Conservation (phyloP, 1,284 basidiomycete species). For the Trametes pubescens region DNA sequence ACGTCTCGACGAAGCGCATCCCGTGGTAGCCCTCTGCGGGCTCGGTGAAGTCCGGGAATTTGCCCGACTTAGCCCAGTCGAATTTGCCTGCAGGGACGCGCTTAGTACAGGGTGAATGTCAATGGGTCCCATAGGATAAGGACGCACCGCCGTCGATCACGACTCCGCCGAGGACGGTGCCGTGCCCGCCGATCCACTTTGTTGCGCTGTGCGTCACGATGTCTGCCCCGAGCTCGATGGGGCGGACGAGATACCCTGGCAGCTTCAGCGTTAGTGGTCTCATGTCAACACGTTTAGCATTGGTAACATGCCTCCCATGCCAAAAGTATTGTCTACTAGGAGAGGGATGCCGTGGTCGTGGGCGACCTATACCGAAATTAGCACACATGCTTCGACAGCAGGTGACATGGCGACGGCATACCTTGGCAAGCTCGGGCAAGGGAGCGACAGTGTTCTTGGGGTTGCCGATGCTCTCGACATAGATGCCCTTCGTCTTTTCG, state of each 20-base stretch:
- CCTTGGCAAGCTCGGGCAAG: constrained; percentile 80
- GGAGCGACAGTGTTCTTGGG: constrained; percentile 83
- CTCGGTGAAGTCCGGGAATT: constrained; percentile 85
- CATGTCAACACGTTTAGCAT: no score
- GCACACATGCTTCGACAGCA: neutral
- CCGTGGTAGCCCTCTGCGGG: constrained; percentile 90
- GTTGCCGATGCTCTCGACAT: constrained; percentile 88
- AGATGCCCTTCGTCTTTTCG: constrained; percentile 81
- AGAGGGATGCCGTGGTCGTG: constrained; percentile 80
- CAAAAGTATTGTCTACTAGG: constrained; percentile 92
- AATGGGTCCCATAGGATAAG: neutral
- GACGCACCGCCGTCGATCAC: constrained; percentile 74
- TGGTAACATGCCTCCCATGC: constrained; percentile 67
- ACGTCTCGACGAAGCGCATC: constrained; percentile 74
- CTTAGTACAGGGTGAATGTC: neutral
- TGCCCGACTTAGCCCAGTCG: constrained; percentile 81
- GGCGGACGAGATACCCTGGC: constrained; percentile 72
- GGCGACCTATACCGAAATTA: constrained; percentile 48
- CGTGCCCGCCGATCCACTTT: constrained; percentile 93
- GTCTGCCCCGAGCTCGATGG: constrained; percentile 82
- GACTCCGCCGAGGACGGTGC: constrained; percentile 87
- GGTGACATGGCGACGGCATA: constrained; percentile 35
- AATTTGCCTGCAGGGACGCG: constrained; percentile 67
- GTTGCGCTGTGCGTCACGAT: constrained; percentile 90
- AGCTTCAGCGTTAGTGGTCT: constrained; percentile 2